phyloP scores from a whole-genome alignment of 2,329 filamentous ascomycete species.

The Pseudocercospora fijiensis region DNA sequence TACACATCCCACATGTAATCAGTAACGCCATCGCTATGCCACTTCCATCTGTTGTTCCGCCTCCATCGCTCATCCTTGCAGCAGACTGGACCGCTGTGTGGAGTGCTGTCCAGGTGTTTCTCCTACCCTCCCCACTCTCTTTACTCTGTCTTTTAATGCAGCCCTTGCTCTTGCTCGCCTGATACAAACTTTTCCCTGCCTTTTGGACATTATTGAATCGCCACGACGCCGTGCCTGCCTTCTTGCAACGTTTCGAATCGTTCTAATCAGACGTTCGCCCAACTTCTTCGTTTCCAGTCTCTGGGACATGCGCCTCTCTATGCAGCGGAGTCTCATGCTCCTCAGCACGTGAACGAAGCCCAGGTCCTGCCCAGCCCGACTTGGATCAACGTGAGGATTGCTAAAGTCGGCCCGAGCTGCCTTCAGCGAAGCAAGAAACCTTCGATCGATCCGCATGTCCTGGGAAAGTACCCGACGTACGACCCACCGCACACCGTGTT shows the following conservation, averaged over 20 bases:
- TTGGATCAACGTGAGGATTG: too few species aligned
- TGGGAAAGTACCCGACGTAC: conserved; percentile 31
- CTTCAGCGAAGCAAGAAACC: conserved; percentile 26
- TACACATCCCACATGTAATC: neutral
- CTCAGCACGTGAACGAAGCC: neutral
- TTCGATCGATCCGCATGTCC: conserved; percentile 33
- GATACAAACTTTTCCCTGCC: neutral
- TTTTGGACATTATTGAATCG: neutral
- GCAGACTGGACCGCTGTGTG: neutral
- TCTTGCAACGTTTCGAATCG: neutral
- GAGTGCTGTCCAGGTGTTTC: neutral
- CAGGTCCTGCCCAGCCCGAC: neutral
- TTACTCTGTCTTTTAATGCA: neutral
- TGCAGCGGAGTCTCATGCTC: neutral
- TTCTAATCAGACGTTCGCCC: conserved; percentile 4
- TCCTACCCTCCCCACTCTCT: neutral
- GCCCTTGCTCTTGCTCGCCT: neutral
- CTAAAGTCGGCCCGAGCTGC: neutral
- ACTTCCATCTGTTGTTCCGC: neutral
- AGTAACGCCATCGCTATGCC: neutral
- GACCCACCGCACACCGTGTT: conserved; percentile 33
- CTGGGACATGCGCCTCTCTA: neutral
- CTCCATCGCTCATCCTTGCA: neutral
- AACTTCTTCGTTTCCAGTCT: conserved; percentile 1
- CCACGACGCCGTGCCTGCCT: neutral